phyloP scores from a whole-genome alignment of 352 stramenopile genomes.

The Globisporangium nagaii region DNA sequence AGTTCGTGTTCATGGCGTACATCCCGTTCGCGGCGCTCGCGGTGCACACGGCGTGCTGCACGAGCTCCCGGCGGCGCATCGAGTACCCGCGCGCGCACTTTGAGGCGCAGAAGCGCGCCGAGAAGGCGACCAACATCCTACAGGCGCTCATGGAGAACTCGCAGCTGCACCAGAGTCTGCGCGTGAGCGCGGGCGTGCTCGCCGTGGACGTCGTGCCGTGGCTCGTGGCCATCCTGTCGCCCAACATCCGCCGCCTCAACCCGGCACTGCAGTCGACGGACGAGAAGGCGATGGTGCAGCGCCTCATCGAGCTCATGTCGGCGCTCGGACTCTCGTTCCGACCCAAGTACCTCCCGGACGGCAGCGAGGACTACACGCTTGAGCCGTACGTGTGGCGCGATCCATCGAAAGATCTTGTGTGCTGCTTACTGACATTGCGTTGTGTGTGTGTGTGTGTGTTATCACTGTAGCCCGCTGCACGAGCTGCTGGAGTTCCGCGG shows the following conservation, averaged over 20 bases:
- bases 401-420: neutral
- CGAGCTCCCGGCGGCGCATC: slow-evolving; percentile 58
- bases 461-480: slow-evolving; percentile 41
- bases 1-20: slow-evolving; percentile 66
- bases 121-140: slow-evolving; percentile 66
- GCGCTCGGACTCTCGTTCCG: slow-evolving; percentile 72
- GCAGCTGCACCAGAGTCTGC: slow-evolving; percentile 51
- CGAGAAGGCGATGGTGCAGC: slow-evolving; percentile 59
- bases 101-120: slow-evolving; percentile 44
- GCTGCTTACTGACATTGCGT: neutral
- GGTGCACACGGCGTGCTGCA: slow-evolving; percentile 67
- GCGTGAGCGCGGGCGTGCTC: slow-evolving; percentile 49
- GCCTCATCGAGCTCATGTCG: slow-evolving; percentile 75
- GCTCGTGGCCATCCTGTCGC: slow-evolving; percentile 58
- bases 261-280: slow-evolving; percentile 51
- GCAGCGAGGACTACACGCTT: slow-evolving; percentile 61
- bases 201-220: slow-evolving; percentile 74
- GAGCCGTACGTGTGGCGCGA: slow-evolving; percentile 56
- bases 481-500: slow-evolving; percentile 61
- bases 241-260: slow-evolving; percentile 55
- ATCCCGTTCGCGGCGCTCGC: slow-evolving; percentile 68
- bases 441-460: neutral
- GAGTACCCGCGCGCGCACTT: slow-evolving; percentile 67
- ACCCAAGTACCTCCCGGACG: slow-evolving; percentile 59
- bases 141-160: slow-evolving; percentile 57